Evolutionary conservation across 768 basidiomycete species (phyloP).

Genomic region (Russula emetica): DNA sequence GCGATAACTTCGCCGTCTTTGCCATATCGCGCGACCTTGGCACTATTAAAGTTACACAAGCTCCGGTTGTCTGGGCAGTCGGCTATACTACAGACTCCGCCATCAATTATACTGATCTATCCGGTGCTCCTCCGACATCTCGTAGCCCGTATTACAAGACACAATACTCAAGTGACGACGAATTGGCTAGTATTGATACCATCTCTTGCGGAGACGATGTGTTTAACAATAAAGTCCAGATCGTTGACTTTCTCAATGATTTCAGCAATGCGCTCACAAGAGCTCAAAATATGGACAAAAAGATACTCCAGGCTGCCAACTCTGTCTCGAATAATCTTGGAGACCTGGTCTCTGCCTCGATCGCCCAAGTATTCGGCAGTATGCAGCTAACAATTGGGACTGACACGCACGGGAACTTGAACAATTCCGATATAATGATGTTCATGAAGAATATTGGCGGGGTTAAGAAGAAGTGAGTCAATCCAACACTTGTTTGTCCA

Average conservation of each 20-base stretch:
- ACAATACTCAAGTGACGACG: conserved; percentile 36
- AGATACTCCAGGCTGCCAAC: conserved; percentile 45
- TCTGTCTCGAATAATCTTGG: conserved; percentile 51
- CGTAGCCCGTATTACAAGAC: conserved; percentile 43
- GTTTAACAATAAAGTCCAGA: conserved; percentile 32
- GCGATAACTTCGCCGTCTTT: conserved; percentile 27
- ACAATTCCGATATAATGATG: conserved; percentile 47
- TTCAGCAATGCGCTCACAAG: conserved; percentile 42
- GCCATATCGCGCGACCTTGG: conserved; percentile 33
- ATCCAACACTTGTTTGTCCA: neutral
- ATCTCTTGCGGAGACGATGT: neutral
- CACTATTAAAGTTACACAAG: conserved; percentile 23
- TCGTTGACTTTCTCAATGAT: conserved; percentile 43
- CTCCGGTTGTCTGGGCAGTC: conserved; percentile 32
- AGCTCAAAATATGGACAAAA: conserved; percentile 45
- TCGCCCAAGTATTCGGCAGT: conserved; percentile 50
- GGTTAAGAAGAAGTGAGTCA: conserved; percentile 36
- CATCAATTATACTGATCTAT: conserved; percentile 34
- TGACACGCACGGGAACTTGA: conserved; percentile 45
- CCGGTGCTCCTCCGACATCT: conserved; percentile 39
- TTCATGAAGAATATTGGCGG: conserved; percentile 43
- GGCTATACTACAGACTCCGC: conserved; percentile 32
- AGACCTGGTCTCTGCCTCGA: conserved; percentile 47
- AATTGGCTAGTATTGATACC: conserved; percentile 17
- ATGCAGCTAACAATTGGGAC: conserved; percentile 54